A percentile compares a stretch with the other conserved stretches of the same genome.
phyloP scores from a whole-genome alignment of 495 filamentous ascomycete genomes.

The Xylaria nigripes region DNA sequence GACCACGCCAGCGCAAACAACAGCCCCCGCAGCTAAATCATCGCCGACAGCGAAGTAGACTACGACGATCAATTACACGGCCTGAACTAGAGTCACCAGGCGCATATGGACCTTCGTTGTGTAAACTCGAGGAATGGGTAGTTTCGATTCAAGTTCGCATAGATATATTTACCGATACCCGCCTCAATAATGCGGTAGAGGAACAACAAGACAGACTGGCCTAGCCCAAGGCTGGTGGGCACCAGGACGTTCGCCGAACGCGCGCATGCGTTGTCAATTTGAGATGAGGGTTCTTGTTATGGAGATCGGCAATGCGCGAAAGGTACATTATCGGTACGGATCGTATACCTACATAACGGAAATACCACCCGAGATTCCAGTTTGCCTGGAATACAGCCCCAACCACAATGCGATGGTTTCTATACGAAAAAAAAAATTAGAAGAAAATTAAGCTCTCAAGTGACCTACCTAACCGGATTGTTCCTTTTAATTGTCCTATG shows the following conservation, averaged over 20 bases:
- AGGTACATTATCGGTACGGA: not conserved
- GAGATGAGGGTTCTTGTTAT: not conserved
- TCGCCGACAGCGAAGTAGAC: conserved; percentile 11
- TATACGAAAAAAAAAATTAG: too few species aligned
- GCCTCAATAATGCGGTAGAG: not conserved
- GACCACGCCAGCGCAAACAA: conserved; percentile 28
- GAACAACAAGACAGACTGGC: not conserved
- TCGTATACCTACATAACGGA: too few species aligned
- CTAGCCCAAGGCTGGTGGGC: not conserved
- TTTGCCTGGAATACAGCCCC: too few species aligned
- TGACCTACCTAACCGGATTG: too few species aligned
- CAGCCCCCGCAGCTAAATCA: conserved; percentile 17
- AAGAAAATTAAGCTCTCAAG: too few species aligned
- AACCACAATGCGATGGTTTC: too few species aligned
- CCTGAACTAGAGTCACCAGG: not conserved
- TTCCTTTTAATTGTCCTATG: too few species aligned
- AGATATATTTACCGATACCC: not conserved
- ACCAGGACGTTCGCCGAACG: not conserved
- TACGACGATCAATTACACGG: not conserved
- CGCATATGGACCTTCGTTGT: not conserved
- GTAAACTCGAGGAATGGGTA: not conserved
- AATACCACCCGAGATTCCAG: too few species aligned
- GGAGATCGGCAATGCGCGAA: not conserved
- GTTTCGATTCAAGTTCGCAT: not conserved
- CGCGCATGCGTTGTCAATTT: not conserved